These are phyloP conservation scores for Hirsutella thompsonii DNA, from an alignment of 2,329 filamentous ascomycete species.

Conservation along the genomic window DNA sequence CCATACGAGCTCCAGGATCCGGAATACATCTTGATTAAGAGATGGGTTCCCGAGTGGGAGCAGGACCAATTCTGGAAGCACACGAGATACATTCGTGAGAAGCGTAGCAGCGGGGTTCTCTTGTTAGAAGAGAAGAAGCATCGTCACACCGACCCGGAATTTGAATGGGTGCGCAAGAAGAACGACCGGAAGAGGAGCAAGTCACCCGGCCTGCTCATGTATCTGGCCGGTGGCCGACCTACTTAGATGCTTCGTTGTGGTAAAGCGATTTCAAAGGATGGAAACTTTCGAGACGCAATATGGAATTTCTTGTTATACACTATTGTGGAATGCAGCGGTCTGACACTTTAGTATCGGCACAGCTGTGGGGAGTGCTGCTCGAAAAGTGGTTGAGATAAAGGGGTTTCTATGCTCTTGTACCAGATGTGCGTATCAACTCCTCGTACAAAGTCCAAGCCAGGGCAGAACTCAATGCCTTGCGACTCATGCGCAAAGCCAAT, in stretches of 20 bases:
- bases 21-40: conserved; percentile 60
- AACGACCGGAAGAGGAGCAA: conserved; percentile 38
- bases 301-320: no score
- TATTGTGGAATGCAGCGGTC: no score
- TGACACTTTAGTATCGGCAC: no score
- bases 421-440: conserved; percentile 61
- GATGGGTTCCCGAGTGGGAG: conserved; percentile 58
- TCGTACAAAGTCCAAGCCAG: conserved; percentile 97
- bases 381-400: background rate
- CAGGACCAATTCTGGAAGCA: conserved; percentile 63
- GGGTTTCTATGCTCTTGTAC: background rate
- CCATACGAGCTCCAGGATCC: conserved; percentile 34
- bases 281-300: background rate
- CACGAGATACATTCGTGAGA: conserved; percentile 50
- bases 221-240: conserved; percentile 38
- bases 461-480: conserved; percentile 89
- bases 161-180: conserved; percentile 47
- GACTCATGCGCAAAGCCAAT: conserved; percentile 69
- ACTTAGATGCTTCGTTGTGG: no score
- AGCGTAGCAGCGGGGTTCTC: conserved; percentile 28
- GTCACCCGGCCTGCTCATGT: conserved; percentile 43
- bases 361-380: no score
- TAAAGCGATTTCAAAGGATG: no score
- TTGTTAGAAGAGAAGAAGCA: conserved; percentile 33
- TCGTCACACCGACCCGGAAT: conserved; percentile 30